Conservation (phyloP, 1,284 basidiomycete genomes). For the Rhodotorula glutinis region DNA sequence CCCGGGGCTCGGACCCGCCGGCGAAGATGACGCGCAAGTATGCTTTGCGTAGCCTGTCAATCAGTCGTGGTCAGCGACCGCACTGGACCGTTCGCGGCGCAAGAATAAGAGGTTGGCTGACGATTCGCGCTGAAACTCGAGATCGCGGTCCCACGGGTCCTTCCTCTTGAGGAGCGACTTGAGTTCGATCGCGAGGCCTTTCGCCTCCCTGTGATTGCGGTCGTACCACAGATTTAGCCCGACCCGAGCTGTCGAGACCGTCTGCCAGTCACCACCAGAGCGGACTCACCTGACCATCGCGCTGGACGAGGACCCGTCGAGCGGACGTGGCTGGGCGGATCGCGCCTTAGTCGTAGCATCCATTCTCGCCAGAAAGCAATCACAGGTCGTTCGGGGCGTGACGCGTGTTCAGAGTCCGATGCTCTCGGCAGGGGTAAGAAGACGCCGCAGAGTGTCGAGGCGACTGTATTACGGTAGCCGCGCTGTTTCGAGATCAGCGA, state of each 20-base stretch:
- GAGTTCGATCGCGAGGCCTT: slow-evolving; percentile 44
- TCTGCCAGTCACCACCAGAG: background rate
- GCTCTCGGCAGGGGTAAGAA: too few species aligned
- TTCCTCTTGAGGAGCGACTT: slow-evolving; percentile 62
- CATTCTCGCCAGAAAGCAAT: too few species aligned
- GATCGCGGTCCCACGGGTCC: slow-evolving; percentile 75
- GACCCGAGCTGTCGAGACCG: too few species aligned
- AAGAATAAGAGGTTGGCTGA: slow-evolving; percentile 44
- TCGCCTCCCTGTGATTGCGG: slow-evolving; percentile 45
- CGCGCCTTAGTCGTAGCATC: background rate
- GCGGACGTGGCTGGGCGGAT: background rate
- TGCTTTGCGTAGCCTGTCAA: slow-evolving; percentile 65
- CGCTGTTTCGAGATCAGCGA: too few species aligned
- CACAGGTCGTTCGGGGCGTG: too few species aligned
- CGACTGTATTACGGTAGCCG: too few species aligned
- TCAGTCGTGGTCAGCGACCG: background rate
- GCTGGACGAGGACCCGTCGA: background rate
- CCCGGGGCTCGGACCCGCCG: background rate
- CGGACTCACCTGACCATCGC: background rate
- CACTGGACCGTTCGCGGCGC: background rate
- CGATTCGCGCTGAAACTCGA: slow-evolving; percentile 80
- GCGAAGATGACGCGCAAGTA: slow-evolving; percentile 71
- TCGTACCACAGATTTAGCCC: too few species aligned
- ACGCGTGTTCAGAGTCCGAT: too few species aligned
- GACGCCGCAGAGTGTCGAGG: too few species aligned